Conservation (phyloP, 140 eudicot species). For the Ambrosia hybrid region DNA sequence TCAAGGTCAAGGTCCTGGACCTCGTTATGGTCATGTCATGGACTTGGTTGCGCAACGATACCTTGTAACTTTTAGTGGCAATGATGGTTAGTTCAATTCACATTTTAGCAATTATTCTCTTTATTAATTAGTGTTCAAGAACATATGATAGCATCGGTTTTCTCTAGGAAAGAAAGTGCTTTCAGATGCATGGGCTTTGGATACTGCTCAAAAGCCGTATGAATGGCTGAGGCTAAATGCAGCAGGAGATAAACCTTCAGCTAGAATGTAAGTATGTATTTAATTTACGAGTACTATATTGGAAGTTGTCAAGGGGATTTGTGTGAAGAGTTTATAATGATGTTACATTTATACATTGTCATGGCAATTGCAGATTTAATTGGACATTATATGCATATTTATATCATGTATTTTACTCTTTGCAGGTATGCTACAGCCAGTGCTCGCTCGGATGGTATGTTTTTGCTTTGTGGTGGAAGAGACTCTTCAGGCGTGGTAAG, state of each 20-base stretch:
- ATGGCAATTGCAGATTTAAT: constrained; percentile 1
- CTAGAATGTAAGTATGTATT: constrained; percentile 80
- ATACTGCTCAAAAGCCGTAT: constrained; percentile 91
- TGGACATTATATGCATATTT: neutral
- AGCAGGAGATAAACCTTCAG: constrained; percentile 90
- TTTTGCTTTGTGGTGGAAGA: constrained; percentile 96
- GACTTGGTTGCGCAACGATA: constrained; percentile 84
- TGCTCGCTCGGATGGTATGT: constrained; percentile 95
- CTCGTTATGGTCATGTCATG: constrained; percentile 95
- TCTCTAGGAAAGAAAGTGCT: constrained; percentile 82
- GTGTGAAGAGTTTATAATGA: neutral
- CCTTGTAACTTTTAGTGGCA: constrained; percentile 82
- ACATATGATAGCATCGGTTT: constrained; percentile 14
- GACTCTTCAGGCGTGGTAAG: constrained; percentile 86
- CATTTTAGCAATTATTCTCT: constrained; percentile 2
- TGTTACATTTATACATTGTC: neutral
- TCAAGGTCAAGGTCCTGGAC: constrained; percentile 96
- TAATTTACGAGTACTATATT: neutral
- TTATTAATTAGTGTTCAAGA: constrained; percentile 2
- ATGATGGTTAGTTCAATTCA: constrained; percentile 66
- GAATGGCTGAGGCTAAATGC: constrained; percentile 78
- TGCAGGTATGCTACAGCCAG: constrained; percentile 90
- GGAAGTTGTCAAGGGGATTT: constrained; percentile 15
- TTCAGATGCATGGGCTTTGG: constrained; percentile 89
- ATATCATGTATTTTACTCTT: constrained; percentile 7